Evolutionary conservation across 306 rosid genomes (phyloP).

Genomic region (Quercus wislizeni): DNA sequence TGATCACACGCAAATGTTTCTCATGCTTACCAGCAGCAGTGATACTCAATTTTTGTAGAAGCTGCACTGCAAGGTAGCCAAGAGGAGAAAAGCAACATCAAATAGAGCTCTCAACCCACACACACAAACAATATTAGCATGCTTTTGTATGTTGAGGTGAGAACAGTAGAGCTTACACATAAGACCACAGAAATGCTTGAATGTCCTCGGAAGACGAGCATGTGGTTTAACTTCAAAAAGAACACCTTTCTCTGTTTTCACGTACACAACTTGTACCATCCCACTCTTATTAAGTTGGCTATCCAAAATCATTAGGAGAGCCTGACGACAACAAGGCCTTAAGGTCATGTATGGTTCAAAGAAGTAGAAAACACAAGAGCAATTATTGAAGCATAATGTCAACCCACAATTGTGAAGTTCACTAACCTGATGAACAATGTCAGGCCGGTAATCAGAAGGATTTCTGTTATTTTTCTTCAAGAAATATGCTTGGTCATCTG

Average conservation of each 20-base stretch:
- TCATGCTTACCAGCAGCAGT: slow-evolving; percentile 29
- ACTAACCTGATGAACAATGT: slow-evolving; percentile 25
- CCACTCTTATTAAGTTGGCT: slow-evolving; percentile 41
- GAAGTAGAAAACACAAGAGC: no score
- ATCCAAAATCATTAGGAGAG: slow-evolving; percentile 28
- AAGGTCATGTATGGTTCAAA: no score
- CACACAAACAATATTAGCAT: not conserved
- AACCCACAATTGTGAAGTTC: not conserved
- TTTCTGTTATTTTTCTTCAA: slow-evolving; percentile 27
- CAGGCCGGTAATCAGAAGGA: slow-evolving; percentile 32
- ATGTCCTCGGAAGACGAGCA: slow-evolving; percentile 34
- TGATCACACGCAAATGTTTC: slow-evolving; percentile 22
- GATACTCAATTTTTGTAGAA: slow-evolving; percentile 25
- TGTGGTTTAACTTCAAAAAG: slow-evolving; percentile 43
- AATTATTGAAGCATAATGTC: not conserved
- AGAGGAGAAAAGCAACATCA: not conserved
- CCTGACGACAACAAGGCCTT: slow-evolving; percentile 1
- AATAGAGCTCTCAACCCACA: not conserved
- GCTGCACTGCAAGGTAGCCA: slow-evolving; percentile 25
- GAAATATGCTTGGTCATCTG: slow-evolving; percentile 14
- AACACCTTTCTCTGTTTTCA: slow-evolving; percentile 32
- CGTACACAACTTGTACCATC: slow-evolving; percentile 33
- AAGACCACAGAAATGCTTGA: slow-evolving; percentile 38
- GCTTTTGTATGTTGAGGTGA: no score
- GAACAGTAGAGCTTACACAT: slow-evolving; percentile 21